Percentiles rank a stretch among this genome's conserved stretches.
Conservation (phyloP, 2,329 filamentous ascomycete genomes). For the Westerdykella ornata region DNA sequence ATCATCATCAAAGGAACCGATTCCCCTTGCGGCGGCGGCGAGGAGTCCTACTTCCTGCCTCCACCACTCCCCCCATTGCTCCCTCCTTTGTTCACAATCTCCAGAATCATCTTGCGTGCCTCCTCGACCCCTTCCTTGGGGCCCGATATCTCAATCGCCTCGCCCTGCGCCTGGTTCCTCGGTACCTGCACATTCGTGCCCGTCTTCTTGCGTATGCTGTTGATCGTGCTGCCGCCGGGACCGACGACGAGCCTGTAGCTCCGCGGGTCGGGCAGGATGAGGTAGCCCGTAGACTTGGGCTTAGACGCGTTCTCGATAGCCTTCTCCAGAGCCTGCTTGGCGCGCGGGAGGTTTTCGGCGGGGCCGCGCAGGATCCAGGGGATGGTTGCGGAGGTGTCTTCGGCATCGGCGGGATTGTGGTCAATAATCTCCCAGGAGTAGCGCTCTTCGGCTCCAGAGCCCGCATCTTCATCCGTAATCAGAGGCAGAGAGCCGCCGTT, state of each 20-base stretch:
- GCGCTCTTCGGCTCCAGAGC: constrained; percentile 50
- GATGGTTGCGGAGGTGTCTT: constrained; percentile 51
- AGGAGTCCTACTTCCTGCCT: constrained; percentile 14
- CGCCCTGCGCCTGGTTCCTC: constrained; percentile 63
- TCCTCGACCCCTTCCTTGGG: constrained; percentile 72
- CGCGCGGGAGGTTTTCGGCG: constrained; percentile 72
- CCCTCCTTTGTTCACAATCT: constrained; percentile 55
- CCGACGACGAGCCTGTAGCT: constrained; percentile 90
- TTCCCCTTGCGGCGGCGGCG: too few species aligned
- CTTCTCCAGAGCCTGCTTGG: constrained; percentile 64
- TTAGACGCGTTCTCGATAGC: constrained; percentile 66
- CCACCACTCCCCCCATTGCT: constrained; percentile 13
- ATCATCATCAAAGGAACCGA: too few species aligned
- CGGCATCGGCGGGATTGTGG: constrained; percentile 48
- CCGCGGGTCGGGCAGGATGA: constrained; percentile 80
- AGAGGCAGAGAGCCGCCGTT: constrained; percentile 67
- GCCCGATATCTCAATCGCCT: constrained; percentile 87
- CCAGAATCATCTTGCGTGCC: constrained; percentile 81
- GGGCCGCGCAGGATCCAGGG: constrained; percentile 84
- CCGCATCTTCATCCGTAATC: constrained; percentile 77
- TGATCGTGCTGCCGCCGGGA: constrained; percentile 82
- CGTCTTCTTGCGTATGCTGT: constrained; percentile 84
- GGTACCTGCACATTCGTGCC: constrained; percentile 93
- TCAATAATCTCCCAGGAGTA: constrained; percentile 83
- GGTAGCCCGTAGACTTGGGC: constrained; percentile 70